Evolutionary conservation across 1,139 yeast species (phyloP).

Genomic region (Blastobotrys illinoisensis): DNA sequence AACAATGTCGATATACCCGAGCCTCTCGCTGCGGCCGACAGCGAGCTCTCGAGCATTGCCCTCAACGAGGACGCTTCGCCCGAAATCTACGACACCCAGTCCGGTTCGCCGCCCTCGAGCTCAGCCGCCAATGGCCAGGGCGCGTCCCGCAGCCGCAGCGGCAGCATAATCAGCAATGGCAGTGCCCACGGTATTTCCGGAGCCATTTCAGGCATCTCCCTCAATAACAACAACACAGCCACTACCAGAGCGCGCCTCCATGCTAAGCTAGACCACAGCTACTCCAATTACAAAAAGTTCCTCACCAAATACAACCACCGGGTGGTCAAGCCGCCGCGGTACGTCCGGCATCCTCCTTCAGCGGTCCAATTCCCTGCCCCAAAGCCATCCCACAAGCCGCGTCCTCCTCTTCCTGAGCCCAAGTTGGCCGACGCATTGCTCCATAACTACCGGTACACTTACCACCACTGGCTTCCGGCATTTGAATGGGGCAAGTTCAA

Average conservation of each 20-base stretch:
- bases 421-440: constrained; percentile 10
- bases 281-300: constrained; percentile 2
- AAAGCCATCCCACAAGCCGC: background rate
- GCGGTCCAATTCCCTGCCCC: background rate
- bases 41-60: constrained; percentile 12
- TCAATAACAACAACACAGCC: background rate
- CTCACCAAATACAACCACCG: constrained; percentile 3
- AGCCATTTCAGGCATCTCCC: background rate
- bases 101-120: background rate
- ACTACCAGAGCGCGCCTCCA: background rate
- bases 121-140: background rate
- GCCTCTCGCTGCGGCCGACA: constrained; percentile 15
- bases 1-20: constrained; percentile 22
- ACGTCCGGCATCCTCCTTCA: constrained; percentile 1
- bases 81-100: background rate
- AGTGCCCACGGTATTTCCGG: background rate
- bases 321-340: constrained; percentile 9
- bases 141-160: background rate
- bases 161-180: background rate
- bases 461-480: constrained; percentile 26
- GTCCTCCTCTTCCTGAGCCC: constrained; percentile 4
- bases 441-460: constrained; percentile 14
- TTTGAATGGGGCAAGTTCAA: constrained; percentile 22
- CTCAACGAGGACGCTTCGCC: constrained; percentile 4
- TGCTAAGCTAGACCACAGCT: constrained; percentile 7